Evolutionary conservation across 2,329 filamentous ascomycete genomes (phyloP).

Genomic region (Aspergillus arachidicola): DNA sequence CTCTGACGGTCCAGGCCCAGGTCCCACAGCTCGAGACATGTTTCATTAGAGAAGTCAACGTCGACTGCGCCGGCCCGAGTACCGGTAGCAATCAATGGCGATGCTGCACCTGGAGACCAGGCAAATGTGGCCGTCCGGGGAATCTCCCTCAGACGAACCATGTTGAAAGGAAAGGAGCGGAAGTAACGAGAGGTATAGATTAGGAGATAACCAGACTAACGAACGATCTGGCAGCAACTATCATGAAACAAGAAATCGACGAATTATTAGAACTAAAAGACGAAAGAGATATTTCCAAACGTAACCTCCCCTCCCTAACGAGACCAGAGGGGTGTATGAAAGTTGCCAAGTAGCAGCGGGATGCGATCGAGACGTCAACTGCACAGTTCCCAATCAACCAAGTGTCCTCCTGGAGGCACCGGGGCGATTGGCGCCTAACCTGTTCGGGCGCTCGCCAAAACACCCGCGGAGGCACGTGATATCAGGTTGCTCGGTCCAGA

Average conservation of each 20-base stretch:
- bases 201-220: constrained; percentile 21
- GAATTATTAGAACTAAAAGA: constrained; percentile 15
- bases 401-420: constrained; percentile 43
- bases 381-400: constrained; percentile 35
- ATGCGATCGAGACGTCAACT: constrained; percentile 26
- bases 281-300: constrained; percentile 15
- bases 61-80: constrained; percentile 94
- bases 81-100: constrained; percentile 86
- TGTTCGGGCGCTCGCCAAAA: constrained; percentile 37
- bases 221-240: constrained; percentile 15
- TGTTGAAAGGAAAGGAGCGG: constrained; percentile 48
- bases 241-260: constrained; percentile 21
- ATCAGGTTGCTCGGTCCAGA: constrained; percentile 29
- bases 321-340: constrained; percentile 30
- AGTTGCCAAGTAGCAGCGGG: constrained; percentile 19
- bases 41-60: constrained; percentile 96
- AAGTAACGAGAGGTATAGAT: constrained; percentile 24
- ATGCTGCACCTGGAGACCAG: constrained; percentile 81
- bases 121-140: constrained; percentile 95
- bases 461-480: constrained; percentile 36
- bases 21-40: constrained; percentile 95
- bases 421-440: constrained; percentile 33
- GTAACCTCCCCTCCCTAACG: constrained; percentile 32
- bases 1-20: constrained; percentile 76
- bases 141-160: constrained; percentile 97